A percentile compares a stretch with the other conserved stretches of the same genome.
Conservation (phyloP, 176 grass and related monocot genomes). For the Eleusine indica region DNA sequence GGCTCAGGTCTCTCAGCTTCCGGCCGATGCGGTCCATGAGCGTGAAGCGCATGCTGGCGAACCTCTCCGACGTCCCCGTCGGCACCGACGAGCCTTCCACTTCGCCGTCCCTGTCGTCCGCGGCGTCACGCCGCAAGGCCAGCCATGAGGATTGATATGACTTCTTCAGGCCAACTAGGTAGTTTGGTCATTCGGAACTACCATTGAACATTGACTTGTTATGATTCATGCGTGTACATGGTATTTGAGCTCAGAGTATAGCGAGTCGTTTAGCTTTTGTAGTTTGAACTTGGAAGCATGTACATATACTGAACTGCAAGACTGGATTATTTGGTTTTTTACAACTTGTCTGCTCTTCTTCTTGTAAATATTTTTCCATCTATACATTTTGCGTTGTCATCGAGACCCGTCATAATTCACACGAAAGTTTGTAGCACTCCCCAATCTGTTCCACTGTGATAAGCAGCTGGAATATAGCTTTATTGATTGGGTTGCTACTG, state of each 20-base stretch:
- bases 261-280: neutral
- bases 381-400: neutral
- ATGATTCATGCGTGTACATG: conserved; percentile 7
- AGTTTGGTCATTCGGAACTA: conserved; percentile 23
- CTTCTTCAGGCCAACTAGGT: neutral
- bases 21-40: conserved; percentile 64
- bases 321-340: conserved; percentile 55
- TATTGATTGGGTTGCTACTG: conserved; percentile 24
- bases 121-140: conserved; percentile 18
- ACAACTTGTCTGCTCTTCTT: neutral
- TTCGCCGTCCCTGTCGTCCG: neutral
- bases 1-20: conserved; percentile 66
- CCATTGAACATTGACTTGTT: neutral
- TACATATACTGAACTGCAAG: conserved; percentile 15
- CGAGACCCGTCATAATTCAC: neutral
- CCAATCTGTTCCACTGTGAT: neutral
- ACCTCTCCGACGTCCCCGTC: conserved; percentile 70
- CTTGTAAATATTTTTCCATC: neutral
- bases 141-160: conserved; percentile 40
- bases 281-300: neutral
- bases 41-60: conserved; percentile 54
- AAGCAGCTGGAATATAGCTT: conserved; percentile 31
- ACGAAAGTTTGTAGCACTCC: neutral
- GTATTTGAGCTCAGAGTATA: conserved; percentile 2
- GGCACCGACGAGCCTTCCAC: conserved; percentile 44